Evolutionary conservation across 139 green algal species (phyloP).

Genomic region (Microglena sp.): DNA sequence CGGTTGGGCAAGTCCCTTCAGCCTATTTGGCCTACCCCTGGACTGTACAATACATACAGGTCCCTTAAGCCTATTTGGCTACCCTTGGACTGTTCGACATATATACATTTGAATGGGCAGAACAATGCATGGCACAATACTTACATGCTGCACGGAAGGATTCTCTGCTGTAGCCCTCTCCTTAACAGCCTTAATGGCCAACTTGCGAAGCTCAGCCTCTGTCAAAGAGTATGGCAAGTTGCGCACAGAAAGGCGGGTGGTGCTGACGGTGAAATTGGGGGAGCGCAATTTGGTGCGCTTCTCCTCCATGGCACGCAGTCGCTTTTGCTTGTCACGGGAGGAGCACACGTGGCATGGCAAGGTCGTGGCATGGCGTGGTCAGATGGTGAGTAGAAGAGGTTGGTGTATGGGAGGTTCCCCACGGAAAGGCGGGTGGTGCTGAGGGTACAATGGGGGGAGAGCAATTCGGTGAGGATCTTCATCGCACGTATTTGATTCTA

Average conservation of each 20-base stretch:
- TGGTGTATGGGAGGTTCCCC: conserved; percentile 76
- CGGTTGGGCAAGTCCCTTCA: no score
- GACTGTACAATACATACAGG: no score
- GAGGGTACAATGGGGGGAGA: conserved; percentile 87
- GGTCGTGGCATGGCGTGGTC: no score
- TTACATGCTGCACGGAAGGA: conserved; percentile 57
- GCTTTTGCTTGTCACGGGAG: conserved; percentile 42
- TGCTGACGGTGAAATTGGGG: conserved; percentile 85
- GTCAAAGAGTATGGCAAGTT: conserved; percentile 69
- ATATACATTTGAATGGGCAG: no score
- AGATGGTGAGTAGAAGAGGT: no score
- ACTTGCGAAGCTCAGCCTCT: conserved; percentile 40
- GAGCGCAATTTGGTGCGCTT: conserved; percentile 75
- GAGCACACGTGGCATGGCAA: no score
- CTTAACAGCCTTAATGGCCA: conserved; percentile 53
- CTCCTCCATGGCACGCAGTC: conserved; percentile 53
- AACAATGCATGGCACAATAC: background rate
- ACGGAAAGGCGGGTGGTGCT: conserved; percentile 69
- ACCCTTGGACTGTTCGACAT: no score
- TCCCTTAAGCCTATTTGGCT: no score
- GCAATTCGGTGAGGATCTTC: no score
- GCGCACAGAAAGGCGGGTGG: conserved; percentile 68
- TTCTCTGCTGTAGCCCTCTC: conserved; percentile 65
- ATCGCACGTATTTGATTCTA: conserved; percentile 46
- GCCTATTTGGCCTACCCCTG: no score